Evolutionary conservation across 768 basidiomycete species (phyloP).

Genomic region (Hemileccinum impolitum): DNA sequence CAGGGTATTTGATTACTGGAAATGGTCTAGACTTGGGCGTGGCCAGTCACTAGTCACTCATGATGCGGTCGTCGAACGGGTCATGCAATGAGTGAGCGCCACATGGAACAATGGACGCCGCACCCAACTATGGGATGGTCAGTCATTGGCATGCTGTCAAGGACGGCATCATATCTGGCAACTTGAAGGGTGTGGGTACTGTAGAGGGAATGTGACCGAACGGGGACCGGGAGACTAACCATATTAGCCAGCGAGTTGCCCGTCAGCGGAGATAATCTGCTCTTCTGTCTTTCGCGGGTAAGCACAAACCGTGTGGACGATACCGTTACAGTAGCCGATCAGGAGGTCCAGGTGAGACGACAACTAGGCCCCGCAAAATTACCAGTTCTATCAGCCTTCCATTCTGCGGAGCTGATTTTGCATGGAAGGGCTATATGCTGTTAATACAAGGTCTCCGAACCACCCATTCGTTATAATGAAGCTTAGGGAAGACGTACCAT

Average conservation of each 20-base stretch:
- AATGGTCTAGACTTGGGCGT: constrained; percentile 17
- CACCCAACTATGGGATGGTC: neutral
- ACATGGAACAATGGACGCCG: neutral
- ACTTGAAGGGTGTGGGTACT: neutral
- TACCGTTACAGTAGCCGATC: constrained; percentile 3
- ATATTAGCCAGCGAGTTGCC: constrained; percentile 1
- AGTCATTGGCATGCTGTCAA: neutral
- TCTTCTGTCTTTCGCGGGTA: constrained; percentile 14
- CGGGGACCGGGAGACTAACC: constrained; percentile 11
- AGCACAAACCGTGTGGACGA: constrained; percentile 1
- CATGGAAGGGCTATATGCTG: neutral
- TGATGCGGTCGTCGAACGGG: too few relatives aligned
- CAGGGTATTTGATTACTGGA: constrained; percentile 10
- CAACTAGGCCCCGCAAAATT: constrained; percentile 15
- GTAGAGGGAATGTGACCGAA: neutral
- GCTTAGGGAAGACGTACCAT: neutral
- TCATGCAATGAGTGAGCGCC: neutral
- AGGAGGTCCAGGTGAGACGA: constrained; percentile 10
- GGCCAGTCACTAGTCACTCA: neutral
- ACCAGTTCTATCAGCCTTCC: constrained; percentile 17
- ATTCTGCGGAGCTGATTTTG: constrained; percentile 15
- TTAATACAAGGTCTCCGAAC: constrained; percentile 1
- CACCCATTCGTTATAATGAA: neutral
- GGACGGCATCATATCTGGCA: neutral
- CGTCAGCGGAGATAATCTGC: constrained; percentile 22